Percentiles rank a stretch among this genome's conserved stretches.
Conservation (phyloP, 1,284 basidiomycete species). For the Macrocystidia cucumis region DNA sequence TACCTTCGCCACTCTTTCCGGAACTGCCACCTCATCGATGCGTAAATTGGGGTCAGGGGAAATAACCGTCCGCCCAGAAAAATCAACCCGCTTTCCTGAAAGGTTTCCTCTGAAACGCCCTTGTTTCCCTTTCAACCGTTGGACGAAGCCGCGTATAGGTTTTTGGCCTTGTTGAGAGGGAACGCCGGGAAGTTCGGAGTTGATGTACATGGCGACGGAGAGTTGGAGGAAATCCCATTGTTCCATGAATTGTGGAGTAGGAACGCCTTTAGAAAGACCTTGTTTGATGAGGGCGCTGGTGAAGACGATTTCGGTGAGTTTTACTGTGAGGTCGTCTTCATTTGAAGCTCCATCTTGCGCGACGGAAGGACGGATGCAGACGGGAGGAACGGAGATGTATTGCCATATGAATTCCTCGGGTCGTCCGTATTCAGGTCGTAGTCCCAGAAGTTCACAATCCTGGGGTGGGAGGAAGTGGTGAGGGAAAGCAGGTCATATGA, state of each 20-base stretch:
- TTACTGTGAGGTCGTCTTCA: conserved; percentile 97
- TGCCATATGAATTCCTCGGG: conserved; percentile 99
- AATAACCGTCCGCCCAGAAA: conserved; percentile 97
- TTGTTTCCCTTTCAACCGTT: conserved; percentile 97
- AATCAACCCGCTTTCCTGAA: conserved; percentile 98
- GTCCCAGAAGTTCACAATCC: conserved; percentile 93
- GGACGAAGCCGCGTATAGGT: conserved; percentile 95
- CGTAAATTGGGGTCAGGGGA: conserved; percentile 97
- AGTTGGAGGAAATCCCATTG: conserved; percentile 98
- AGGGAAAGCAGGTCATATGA: too few relatives aligned
- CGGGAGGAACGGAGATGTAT: conserved; percentile 97
- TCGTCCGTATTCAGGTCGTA: conserved; percentile 84
- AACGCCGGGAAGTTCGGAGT: conserved; percentile 94
- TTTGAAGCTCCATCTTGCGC: conserved; percentile 96
- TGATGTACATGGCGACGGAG: conserved; percentile 96
- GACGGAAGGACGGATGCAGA: conserved; percentile 96
- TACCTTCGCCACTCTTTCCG: conserved; percentile 93
- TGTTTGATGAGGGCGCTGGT: conserved; percentile 92
- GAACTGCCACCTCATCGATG: conserved; percentile 97
- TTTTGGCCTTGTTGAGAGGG: conserved; percentile 81
- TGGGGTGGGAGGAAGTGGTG: conserved; percentile 27
- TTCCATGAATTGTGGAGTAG: conserved; percentile 91
- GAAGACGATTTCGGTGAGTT: conserved; percentile 96
- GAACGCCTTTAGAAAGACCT: conserved; percentile 82
- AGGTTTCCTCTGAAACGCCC: conserved; percentile 98